These are phyloP conservation scores for Glebionis coronaria DNA, from an alignment of 129 eudicot species.

Conservation along the genomic window DNA sequence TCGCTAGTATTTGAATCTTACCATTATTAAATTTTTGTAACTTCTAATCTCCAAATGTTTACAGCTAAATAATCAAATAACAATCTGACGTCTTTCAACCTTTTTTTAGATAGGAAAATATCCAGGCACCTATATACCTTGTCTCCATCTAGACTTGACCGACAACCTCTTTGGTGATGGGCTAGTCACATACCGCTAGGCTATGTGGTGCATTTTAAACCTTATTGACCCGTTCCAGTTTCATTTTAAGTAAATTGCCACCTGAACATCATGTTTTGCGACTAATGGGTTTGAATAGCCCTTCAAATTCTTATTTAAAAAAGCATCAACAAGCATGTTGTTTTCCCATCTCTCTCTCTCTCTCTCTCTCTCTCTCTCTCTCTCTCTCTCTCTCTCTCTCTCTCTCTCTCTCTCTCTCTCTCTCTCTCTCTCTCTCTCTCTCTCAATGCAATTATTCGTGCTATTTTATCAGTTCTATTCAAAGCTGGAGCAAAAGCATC, in stretches of 20 bases:
- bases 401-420: no score
- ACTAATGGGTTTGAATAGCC: neutral
- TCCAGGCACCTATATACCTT: no score
- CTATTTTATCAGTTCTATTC: conserved; percentile 48
- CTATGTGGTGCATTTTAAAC: neutral
- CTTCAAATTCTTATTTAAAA: neutral
- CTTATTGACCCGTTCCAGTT: conserved; percentile 1
- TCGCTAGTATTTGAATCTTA: conserved; percentile 8
- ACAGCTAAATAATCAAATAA: no score
- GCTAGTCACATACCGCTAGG: no score
- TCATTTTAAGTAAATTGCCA: neutral
- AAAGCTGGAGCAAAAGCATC: conserved; percentile 85
- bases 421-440: neutral
- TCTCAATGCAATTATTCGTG: conserved; percentile 10
- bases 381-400: no score
- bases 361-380: no score
- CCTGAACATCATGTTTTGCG: neutral
- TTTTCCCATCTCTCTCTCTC: no score
- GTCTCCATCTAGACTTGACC: no score
- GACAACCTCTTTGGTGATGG: no score
- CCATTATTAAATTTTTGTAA: neutral
- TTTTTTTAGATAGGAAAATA: no score
- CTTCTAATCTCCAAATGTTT: no score
- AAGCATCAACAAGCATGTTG: neutral
- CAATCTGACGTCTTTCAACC: no score